phyloP scores from a whole-genome alignment of 306 rosid species.

The Quercus engelmannii region DNA sequence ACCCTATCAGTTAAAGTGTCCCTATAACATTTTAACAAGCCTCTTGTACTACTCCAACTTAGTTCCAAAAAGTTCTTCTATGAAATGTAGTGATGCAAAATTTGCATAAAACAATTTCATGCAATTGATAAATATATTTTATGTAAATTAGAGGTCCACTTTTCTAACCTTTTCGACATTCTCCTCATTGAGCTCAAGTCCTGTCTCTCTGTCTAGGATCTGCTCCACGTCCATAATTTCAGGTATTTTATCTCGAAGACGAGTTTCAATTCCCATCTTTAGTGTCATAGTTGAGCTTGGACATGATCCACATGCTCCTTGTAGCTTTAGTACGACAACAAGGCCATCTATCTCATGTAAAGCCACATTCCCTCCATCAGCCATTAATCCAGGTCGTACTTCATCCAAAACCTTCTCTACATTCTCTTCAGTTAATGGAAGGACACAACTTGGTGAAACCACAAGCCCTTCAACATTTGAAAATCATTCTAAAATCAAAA shows the following conservation, averaged over 20 bases:
- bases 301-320: slow-evolving; percentile 98
- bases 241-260: slow-evolving; percentile 87
- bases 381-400: slow-evolving; percentile 91
- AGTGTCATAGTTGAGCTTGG: slow-evolving; percentile 97
- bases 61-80: neutral
- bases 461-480: slow-evolving; percentile 46
- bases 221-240: slow-evolving; percentile 91
- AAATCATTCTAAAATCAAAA: slow-evolving; percentile 19
- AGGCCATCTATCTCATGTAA: slow-evolving; percentile 96
- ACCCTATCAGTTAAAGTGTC: neutral
- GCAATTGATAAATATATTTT: neutral
- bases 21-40: neutral
- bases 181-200: slow-evolving; percentile 78
- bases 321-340: slow-evolving; percentile 80
- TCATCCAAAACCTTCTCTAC: slow-evolving; percentile 95
- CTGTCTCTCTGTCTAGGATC: slow-evolving; percentile 78
- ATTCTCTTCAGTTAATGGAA: slow-evolving; percentile 91
- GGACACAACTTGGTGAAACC: slow-evolving; percentile 71
- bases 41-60: neutral
- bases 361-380: slow-evolving; percentile 97
- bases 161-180: slow-evolving; percentile 75
- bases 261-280: slow-evolving; percentile 89
- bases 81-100: neutral
- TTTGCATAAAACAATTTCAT: neutral
- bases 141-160: neutral